Base-by-base conservation (phyloP, 2,329 filamentous ascomycete genomes). In the Fulvia fulva region DNA sequence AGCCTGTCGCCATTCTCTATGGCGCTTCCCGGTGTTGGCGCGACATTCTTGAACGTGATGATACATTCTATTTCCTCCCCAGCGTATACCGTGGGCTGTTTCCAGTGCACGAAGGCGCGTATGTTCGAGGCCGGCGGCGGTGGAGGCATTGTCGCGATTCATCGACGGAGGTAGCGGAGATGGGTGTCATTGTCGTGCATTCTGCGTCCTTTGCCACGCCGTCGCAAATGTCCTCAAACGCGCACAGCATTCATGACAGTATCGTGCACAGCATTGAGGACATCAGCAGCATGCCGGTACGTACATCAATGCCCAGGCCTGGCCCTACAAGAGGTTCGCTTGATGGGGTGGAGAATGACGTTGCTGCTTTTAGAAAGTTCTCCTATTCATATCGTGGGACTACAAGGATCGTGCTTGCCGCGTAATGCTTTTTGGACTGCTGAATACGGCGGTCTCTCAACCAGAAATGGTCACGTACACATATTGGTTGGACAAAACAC, bases 21-120 rank as follows among this genome's bases (percentile, higher is more conserved):
- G 68, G 69, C 62, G 69, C 65, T 58, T 63, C n/a, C 70, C 68
- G 22, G 70, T 64, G 84, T 81, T 63, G 70, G 74, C 28, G 82
- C 79, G 51, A 92, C 83, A 73, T 99, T 99, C 77, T 89, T 93
- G 78, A 99, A 99, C 52, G 90, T 97, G 74, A 99, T 96, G 66
- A 87, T 91, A 77, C 94, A 97, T 77, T 92, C 90, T 71, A 97
- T 84, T 71, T 96, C 89, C 80, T 99, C 94, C 75, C 94, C 94
- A 57, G 94, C 90, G 77, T 97, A 99, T 69, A 99, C 90, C 62
- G 90, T 92, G 74, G 93, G 87, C 72, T 96, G 90, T 74, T 91
- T 88, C 89, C 93, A 99, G 78, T 88, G 87, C 75, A 99, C 90
- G 74, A 93, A 96, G 76, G 97, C 93, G 75, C 92, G 89, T 73